These are phyloP conservation scores for Sclerotinia nivalis DNA, from an alignment of 2,329 filamentous ascomycete genomes.

Conservation along the genomic window DNA sequence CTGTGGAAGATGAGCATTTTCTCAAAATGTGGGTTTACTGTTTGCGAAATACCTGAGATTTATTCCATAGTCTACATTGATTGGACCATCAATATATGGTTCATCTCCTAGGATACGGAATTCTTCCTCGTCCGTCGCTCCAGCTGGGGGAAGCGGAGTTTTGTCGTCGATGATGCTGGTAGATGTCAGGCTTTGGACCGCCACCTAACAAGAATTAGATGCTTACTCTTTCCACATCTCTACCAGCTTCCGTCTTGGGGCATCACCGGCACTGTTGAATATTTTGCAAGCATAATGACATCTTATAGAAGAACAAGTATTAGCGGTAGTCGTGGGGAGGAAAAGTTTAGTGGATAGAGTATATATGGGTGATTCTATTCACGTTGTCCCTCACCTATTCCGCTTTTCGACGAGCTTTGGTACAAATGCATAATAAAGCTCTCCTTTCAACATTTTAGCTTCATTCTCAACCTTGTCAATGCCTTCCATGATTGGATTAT, in stretches of 20 bases:
- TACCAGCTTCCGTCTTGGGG: conserved; percentile 60
- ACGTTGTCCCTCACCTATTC: conserved; percentile 43
- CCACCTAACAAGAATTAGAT: conserved; percentile 13
- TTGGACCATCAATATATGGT: conserved; percentile 69
- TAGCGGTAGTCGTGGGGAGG: neutral
- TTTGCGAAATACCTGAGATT: conserved; percentile 57
- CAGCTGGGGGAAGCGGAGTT: conserved; percentile 61
- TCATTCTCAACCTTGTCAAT: conserved; percentile 51
- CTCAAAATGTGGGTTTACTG: conserved; percentile 4
- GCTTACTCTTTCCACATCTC: conserved; percentile 72
- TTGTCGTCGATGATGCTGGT: conserved; percentile 55
- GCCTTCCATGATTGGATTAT: conserved; percentile 27
- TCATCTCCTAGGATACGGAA: conserved; percentile 62
- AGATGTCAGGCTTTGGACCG: conserved; percentile 23
- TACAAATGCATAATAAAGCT: conserved; percentile 74
- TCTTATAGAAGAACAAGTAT: conserved; percentile 6
- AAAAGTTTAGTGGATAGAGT: neutral
- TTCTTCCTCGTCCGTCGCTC: conserved; percentile 61
- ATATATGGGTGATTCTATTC: conserved; percentile 39
- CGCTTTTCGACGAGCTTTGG: conserved; percentile 66
- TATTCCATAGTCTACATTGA: conserved; percentile 75
- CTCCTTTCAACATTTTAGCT: conserved; percentile 61
- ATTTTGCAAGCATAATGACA: conserved; percentile 58
- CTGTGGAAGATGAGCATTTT: conserved; percentile 38
- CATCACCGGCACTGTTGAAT: conserved; percentile 64